These are phyloP conservation scores for Croton setiger DNA, from an alignment of 441 rosid species.

Conservation along the genomic window DNA sequence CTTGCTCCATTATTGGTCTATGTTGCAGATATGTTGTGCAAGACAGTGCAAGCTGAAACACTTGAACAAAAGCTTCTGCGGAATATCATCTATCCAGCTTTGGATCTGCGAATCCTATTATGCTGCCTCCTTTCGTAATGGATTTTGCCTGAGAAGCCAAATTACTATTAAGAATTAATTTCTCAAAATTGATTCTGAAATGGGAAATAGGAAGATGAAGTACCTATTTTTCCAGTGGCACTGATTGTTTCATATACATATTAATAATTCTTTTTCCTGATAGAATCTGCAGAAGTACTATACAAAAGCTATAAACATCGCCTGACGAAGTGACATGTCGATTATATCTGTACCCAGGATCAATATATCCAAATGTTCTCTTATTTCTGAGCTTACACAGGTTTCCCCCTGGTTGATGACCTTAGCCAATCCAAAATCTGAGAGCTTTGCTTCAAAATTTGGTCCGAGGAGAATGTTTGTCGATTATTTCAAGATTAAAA, in stretches of 20 bases:
- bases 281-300: constrained; percentile 53
- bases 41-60: constrained; percentile 43
- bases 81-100: constrained; percentile 42
- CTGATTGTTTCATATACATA: constrained; percentile 37
- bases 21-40: constrained; percentile 41
- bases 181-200: neutral
- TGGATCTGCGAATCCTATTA: constrained; percentile 39
- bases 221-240: constrained; percentile 43
- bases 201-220: neutral
- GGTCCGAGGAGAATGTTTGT: constrained; percentile 53
- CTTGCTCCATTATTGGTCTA: constrained; percentile 47
- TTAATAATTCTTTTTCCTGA: constrained; percentile 50
- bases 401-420: constrained; percentile 39
- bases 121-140: constrained; percentile 35
- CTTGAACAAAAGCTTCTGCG: constrained; percentile 43
- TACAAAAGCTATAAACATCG: constrained; percentile 54
- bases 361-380: constrained; percentile 53
- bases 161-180: neutral
- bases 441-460: constrained; percentile 54
- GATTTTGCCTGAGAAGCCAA: constrained; percentile 42
- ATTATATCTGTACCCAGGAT: constrained; percentile 43
- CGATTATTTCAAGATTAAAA: constrained; percentile 48
- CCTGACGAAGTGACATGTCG: constrained; percentile 39
- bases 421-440: constrained; percentile 54
- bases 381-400: constrained; percentile 47